These are phyloP conservation scores for Cucurbitaria berberidis DNA, from an alignment of 2,329 filamentous ascomycete species.

Conservation along the genomic window DNA sequence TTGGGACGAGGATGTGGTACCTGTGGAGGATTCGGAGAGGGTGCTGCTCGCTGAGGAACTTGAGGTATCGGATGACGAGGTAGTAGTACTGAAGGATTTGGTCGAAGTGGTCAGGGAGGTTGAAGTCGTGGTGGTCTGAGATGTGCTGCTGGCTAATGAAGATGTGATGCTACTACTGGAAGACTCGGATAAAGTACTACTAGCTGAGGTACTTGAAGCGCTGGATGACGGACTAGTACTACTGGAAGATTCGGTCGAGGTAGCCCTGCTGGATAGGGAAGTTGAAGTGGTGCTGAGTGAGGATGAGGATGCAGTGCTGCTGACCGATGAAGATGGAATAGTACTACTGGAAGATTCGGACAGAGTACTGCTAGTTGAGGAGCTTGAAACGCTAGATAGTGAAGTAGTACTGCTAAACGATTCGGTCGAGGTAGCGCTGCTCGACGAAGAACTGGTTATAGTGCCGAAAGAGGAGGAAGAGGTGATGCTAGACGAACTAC, in stretches of 20 bases:
- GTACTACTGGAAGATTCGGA: not conserved
- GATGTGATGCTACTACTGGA: not conserved
- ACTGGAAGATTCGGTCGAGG: slow-evolving; percentile 1
- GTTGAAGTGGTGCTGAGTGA: no score
- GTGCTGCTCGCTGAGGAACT: not conserved
- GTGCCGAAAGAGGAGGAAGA: not conserved
- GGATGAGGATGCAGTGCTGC: not conserved
- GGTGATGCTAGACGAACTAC: not conserved
- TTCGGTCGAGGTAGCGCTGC: not conserved
- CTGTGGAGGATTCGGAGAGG: not conserved
- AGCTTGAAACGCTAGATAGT: not conserved
- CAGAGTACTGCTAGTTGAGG: not conserved
- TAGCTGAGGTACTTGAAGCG: slow-evolving; percentile 1
- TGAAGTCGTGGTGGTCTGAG: no score
- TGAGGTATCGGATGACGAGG: not conserved
- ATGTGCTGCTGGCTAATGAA: slow-evolving; percentile 1
- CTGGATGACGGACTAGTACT: not conserved
- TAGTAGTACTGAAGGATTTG: slow-evolving; percentile 1
- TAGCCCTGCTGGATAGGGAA: slow-evolving; percentile 1
- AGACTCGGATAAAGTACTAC: not conserved
- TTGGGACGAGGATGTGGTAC: not conserved
- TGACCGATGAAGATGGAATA: not conserved
- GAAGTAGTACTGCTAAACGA: slow-evolving; percentile 4
- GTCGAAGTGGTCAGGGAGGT: not conserved
- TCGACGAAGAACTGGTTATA: not conserved